These are phyloP conservation scores for Yamadazyma sp. DNA, from an alignment of 1,139 yeast species.

Conservation along the genomic window DNA sequence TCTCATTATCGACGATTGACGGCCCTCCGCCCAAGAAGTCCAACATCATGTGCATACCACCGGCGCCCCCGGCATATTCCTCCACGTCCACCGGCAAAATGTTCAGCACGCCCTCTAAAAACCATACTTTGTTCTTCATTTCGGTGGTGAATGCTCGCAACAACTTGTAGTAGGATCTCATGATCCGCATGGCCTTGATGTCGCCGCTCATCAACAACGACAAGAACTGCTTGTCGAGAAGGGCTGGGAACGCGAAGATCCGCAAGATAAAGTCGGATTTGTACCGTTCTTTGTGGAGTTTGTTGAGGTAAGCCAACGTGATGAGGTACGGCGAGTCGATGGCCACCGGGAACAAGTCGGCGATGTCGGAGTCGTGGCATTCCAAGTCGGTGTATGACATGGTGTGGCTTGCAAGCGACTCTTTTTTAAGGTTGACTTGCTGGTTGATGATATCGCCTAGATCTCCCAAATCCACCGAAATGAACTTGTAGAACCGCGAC, in stretches of 20 bases:
- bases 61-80: conserved; percentile 78
- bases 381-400: conserved; percentile 57
- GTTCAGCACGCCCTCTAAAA: conserved; percentile 84
- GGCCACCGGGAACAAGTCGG: conserved; percentile 83
- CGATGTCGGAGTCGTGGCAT: conserved; percentile 84
- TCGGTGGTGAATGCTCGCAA: conserved; percentile 80
- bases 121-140: conserved; percentile 91
- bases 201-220: conserved; percentile 82
- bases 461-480: conserved; percentile 79
- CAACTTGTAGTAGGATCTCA: conserved; percentile 82
- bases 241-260: conserved; percentile 91
- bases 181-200: conserved; percentile 80
- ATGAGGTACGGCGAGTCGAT: conserved; percentile 81
- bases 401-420: conserved; percentile 15
- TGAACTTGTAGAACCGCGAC: conserved; percentile 70
- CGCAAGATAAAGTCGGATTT: conserved; percentile 84
- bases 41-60: conserved; percentile 89
- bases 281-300: conserved; percentile 76
- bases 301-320: conserved; percentile 82
- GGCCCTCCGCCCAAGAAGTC: conserved; percentile 81
- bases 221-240: conserved; percentile 75
- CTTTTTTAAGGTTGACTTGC: conserved; percentile 26
- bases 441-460: conserved; percentile 76
- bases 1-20: conserved; percentile 42
- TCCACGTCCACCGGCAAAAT: conserved; percentile 85